A percentile compares a stretch with the other conserved stretches of the same genome.
These are phyloP conservation scores for Platanthera guangdongensis DNA, from an alignment of 106 monocot species.

Conservation along the genomic window DNA sequence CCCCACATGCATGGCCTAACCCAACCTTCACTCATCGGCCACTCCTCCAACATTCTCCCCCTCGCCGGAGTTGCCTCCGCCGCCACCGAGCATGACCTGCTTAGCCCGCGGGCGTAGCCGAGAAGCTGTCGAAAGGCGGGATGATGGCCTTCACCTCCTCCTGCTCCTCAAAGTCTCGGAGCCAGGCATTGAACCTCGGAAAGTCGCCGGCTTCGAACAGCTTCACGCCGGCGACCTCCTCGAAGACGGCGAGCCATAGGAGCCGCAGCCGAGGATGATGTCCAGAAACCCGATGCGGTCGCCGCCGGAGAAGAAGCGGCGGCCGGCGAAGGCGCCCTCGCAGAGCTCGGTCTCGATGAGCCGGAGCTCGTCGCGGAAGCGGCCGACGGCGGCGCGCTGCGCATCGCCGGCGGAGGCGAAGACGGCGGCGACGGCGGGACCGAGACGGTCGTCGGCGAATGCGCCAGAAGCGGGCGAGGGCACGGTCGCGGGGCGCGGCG, in stretches of 20 bases:
- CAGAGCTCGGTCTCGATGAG: conserved; percentile 57
- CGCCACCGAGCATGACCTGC: too few relatives aligned
- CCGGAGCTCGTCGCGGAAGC: conserved; percentile 44
- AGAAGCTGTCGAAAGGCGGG: conserved; percentile 41
- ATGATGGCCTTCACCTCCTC: conserved; percentile 61
- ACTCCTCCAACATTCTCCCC: too few relatives aligned
- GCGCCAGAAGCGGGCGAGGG: conserved; percentile 53
- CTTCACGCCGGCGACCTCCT: conserved; percentile 45
- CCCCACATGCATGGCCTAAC: too few relatives aligned
- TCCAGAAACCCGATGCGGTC: conserved; percentile 62
- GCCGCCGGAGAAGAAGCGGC: conserved; percentile 76
- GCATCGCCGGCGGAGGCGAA: conserved; percentile 47
- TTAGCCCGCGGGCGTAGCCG: neutral
- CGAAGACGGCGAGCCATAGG: conserved; percentile 62
- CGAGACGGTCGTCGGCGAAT: conserved; percentile 51
- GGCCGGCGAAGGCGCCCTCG: conserved; percentile 58
- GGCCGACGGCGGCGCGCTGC: conserved; percentile 38
- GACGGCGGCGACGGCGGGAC: conserved; percentile 40
- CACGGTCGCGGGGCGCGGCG: conserved; percentile 32
- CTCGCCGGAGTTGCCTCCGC: too few relatives aligned
- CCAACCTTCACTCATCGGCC: too few relatives aligned
- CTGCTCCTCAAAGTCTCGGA: conserved; percentile 42
- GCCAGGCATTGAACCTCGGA: conserved; percentile 58
- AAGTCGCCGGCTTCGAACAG: conserved; percentile 49
- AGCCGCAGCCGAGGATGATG: conserved; percentile 69